Evolutionary conservation across 179 eudicot genomes (phyloP).

Genomic region (Patellifolia procumbens): DNA sequence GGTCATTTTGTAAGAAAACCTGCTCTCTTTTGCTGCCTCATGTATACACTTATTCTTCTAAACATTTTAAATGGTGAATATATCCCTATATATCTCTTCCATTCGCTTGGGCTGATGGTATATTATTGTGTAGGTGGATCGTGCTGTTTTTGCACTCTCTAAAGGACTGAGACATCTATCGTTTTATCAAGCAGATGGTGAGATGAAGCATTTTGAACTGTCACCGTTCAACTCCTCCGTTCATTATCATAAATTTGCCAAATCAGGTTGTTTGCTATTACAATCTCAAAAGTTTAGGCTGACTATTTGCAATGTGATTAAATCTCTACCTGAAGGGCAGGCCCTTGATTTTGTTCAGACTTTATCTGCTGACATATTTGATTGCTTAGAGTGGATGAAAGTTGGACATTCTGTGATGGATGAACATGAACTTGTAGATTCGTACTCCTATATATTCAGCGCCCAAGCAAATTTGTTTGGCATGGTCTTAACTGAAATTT

Average conservation of each 20-base stretch:
- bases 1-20: background rate
- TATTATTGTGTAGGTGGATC: constrained; percentile 56
- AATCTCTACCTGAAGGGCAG: constrained; percentile 90
- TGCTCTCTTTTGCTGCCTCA: background rate
- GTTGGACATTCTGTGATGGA: constrained; percentile 30
- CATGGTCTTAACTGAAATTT: constrained; percentile 65
- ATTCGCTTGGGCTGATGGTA: constrained; percentile 27
- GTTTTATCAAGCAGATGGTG: constrained; percentile 34
- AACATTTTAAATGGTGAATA: background rate
- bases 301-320: constrained; percentile 63
- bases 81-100: background rate
- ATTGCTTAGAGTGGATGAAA: constrained; percentile 77
- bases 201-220: constrained; percentile 26
- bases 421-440: constrained; percentile 31
- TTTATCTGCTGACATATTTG: constrained; percentile 62
- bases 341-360: constrained; percentile 61
- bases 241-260: constrained; percentile 42
- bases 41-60: background rate
- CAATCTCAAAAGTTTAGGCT: constrained; percentile 66
- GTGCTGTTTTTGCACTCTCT: constrained; percentile 67
- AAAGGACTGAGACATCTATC: constrained; percentile 58
- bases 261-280: constrained; percentile 58
- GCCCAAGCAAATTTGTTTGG: constrained; percentile 65
- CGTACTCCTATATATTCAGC: constrained; percentile 27
- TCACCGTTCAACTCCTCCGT: constrained; percentile 29